These are phyloP conservation scores for Beauveria brongniartii DNA, from an alignment of 2,329 filamentous ascomycete species.

Conservation along the genomic window DNA sequence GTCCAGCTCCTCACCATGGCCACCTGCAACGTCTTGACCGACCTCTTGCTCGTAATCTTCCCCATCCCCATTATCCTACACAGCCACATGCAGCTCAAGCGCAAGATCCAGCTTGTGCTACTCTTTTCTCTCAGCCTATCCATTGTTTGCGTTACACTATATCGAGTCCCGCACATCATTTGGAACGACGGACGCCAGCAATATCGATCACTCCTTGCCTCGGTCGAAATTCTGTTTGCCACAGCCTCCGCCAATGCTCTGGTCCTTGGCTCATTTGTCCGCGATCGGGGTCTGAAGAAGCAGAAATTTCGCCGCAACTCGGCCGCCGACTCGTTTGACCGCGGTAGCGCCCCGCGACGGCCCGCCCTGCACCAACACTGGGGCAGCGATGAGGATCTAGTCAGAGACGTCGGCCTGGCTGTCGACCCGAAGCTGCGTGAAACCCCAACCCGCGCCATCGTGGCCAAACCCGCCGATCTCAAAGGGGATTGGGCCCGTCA, in stretches of 20 bases:
- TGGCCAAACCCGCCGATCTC: constrained; percentile 24
- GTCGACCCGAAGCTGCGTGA: constrained; percentile 45
- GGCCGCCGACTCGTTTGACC: constrained; percentile 55
- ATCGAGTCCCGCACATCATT: constrained; percentile 75
- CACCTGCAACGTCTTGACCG: constrained; percentile 79
- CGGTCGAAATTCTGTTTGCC: constrained; percentile 82
- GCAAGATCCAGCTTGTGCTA: constrained; percentile 69
- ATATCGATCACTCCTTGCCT: constrained; percentile 80
- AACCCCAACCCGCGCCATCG: constrained; percentile 12
- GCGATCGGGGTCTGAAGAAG: constrained; percentile 86
- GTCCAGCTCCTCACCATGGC: constrained; percentile 86
- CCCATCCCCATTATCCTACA: constrained; percentile 81
- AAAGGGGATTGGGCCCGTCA: constrained; percentile 44
- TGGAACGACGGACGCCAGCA: constrained; percentile 65
- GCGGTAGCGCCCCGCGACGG: constrained; percentile 28
- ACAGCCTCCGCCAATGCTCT: constrained; percentile 81
- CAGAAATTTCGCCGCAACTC: constrained; percentile 66
- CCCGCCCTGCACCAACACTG: constrained; percentile 57
- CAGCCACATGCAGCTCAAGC: constrained; percentile 66
- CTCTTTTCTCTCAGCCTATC: constrained; percentile 81
- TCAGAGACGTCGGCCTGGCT: constrained; percentile 68
- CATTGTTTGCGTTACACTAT: constrained; percentile 71
- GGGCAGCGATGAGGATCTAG: constrained; percentile 88
- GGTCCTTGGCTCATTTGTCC: constrained; percentile 84
- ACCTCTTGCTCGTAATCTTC: constrained; percentile 78